Evolutionary conservation across 305 asterid genomes (phyloP).

Genomic region (Fraxinus xanthoxyloides): DNA sequence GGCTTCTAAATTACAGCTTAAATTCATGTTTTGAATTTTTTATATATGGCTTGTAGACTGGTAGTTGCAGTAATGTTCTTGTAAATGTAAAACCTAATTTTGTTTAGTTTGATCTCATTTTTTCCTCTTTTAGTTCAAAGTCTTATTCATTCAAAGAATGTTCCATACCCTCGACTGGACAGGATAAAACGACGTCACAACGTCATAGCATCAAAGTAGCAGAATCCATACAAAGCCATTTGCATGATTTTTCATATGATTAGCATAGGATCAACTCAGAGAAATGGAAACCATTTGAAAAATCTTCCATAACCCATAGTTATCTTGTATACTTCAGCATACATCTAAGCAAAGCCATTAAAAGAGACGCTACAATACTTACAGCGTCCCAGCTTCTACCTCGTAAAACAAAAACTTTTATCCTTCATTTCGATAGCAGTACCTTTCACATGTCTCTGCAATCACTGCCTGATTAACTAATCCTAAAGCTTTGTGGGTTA

Average conservation of each 20-base stretch:
- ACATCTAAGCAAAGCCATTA: slow-evolving; percentile 9
- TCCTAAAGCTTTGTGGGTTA: slow-evolving; percentile 32
- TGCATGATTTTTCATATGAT: slow-evolving; percentile 22
- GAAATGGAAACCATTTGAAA: slow-evolving; percentile 49
- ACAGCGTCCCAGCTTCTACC: slow-evolving; percentile 45
- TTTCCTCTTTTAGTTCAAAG: background rate
- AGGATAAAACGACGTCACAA: background rate
- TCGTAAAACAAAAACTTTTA: slow-evolving; percentile 22
- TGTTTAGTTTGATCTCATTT: background rate
- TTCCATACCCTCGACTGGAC: background rate
- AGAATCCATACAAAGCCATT: background rate
- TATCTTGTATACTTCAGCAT: slow-evolving; percentile 23
- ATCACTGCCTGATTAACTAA: slow-evolving; percentile 16
- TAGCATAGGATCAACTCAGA: slow-evolving; percentile 21
- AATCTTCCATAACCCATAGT: slow-evolving; percentile 36
- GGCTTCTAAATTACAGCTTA: slow-evolving; percentile 12
- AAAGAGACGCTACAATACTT: slow-evolving; percentile 29
- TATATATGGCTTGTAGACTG: background rate
- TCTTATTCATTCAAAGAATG: background rate
- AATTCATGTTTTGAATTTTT: background rate
- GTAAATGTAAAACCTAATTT: background rate
- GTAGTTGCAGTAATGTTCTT: background rate
- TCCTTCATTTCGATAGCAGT: slow-evolving; percentile 17
- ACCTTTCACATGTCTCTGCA: slow-evolving; percentile 8
- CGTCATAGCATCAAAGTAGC: background rate